These are phyloP conservation scores for Rhynchosporium graminicola DNA, from an alignment of 2,329 filamentous ascomycete species.

Conservation along the genomic window DNA sequence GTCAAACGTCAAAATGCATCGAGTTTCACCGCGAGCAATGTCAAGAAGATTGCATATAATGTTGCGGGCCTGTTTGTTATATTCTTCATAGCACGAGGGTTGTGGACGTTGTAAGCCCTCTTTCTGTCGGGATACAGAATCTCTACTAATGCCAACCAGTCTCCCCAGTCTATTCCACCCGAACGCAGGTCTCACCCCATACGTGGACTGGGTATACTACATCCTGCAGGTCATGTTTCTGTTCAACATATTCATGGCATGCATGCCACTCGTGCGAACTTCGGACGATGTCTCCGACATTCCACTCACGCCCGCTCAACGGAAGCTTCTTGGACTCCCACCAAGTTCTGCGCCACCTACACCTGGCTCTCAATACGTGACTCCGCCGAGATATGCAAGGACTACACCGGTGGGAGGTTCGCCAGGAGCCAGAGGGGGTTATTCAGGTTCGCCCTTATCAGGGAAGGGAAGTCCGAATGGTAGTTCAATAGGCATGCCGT, in stretches of 20 bases:
- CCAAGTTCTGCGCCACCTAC: conserved; percentile 64
- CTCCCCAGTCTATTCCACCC: conserved; percentile 35
- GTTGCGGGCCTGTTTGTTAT: conserved; percentile 53
- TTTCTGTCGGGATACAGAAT: neutral
- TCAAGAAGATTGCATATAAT: conserved; percentile 71
- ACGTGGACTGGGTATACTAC: conserved; percentile 44
- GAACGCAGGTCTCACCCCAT: conserved; percentile 31
- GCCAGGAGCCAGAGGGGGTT: conserved; percentile 52
- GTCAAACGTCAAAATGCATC: conserved; percentile 75
- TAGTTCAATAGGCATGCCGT: conserved; percentile 48
- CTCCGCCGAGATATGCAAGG: conserved; percentile 82
- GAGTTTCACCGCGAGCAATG: conserved; percentile 76
- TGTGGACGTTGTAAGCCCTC: conserved; percentile 35
- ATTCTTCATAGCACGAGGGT: conserved; percentile 46
- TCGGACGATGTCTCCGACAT: conserved; percentile 85
- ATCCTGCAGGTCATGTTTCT: conserved; percentile 58
- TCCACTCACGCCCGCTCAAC: conserved; percentile 85
- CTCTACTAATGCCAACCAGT: conserved; percentile 27
- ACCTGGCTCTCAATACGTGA: conserved; percentile 73
- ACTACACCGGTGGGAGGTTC: conserved; percentile 62
- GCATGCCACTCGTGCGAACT: conserved; percentile 70
- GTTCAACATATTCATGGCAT: conserved; percentile 70
- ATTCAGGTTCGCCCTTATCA: conserved; percentile 59
- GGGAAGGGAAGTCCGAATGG: conserved; percentile 54
- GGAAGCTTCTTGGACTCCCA: conserved; percentile 78